Evolutionary conservation across 164 flowering plant genomes (phyloP), one percentile per base, ranked within the genome.

Genomic region (Echeveria elegans): DNA sequence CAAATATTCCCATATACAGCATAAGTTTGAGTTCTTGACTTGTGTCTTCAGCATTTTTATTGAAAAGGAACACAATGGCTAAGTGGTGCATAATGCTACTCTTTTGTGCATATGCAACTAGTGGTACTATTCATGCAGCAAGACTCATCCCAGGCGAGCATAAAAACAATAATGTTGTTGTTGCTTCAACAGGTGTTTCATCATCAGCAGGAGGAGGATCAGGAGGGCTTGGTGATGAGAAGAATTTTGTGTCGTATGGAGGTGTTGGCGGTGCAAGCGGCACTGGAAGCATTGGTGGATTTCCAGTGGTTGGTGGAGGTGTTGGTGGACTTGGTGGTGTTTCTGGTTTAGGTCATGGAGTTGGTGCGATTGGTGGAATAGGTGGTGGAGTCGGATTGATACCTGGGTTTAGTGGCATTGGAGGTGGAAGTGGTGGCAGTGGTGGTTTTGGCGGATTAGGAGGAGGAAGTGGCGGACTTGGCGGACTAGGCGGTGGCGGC

Each of bases 111-210:
- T n/a, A 23, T 24, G 7, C 36, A 24, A 59, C 64, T 4, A 56
- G 24, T 67, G 45, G 45, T n/a, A n/a, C n/a, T 4, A 41, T 34
- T 4, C 58, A 38, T 7, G 47, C 64, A 6, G 60, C 60, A 26
- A 53, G 60, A 53, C 60, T 53, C 60, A 53, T 53, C 14, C 8
- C 62, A 0, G 65, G 72, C 21, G 72, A 63, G 1, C 83, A 80
- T 52, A 31, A 78, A 43, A 82, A n/a, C n/a, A n/a, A 82, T 73
- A 72, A 76, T 59, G 78, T 77, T 60, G 70, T 76, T 31, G 24
- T 63, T 4, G 80, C 73, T 15, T 81, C n/a, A n/a, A n/a, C n/a
- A n/a, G n/a, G n/a, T n/a, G n/a, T n/a, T n/a, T n/a, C n/a, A n/a
- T n/a, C n/a, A n/a, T n/a, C n/a, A n/a, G n/a, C 81, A 21, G 83